A percentile compares a stretch with the other conserved stretches of the same genome.
Evolutionary conservation across 305 asterid genomes (phyloP).

Genomic region (Withania somnifera): DNA sequence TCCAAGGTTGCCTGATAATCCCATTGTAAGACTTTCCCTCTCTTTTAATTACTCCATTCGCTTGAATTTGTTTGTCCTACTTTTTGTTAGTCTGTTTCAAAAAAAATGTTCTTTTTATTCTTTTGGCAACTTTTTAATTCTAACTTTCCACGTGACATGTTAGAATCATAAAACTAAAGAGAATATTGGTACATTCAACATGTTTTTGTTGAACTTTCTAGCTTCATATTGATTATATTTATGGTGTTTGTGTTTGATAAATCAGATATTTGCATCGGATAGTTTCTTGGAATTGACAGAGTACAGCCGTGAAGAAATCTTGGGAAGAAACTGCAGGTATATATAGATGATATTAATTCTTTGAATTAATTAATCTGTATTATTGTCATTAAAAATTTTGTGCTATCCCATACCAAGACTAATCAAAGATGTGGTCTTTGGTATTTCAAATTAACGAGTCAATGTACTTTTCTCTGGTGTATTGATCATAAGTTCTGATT

Average conservation of each 20-base stretch:
- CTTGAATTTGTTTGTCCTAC: no score
- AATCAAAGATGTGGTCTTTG: no score
- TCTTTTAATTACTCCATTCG: not conserved
- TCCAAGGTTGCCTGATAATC: constrained; percentile 96
- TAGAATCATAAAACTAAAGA: no score
- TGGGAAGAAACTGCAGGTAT: constrained; percentile 98
- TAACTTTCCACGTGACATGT: no score
- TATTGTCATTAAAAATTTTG: not conserved
- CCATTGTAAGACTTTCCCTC: constrained; percentile 48
- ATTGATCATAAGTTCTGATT: no score
- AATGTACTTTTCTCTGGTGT: no score
- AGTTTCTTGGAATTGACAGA: constrained; percentile 98
- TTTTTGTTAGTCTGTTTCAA: no score
- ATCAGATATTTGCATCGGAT: constrained; percentile 91
- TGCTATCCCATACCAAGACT: no score
- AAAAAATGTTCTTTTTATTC: no score
- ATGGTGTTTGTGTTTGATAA: not conserved
- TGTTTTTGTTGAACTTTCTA: not conserved
- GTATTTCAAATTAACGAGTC: no score
- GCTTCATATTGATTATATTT: not conserved
- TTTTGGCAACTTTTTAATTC: no score
- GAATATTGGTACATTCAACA: no score
- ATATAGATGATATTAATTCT: not conserved
- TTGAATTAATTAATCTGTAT: not conserved
- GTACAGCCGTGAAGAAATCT: constrained; percentile 89